Evolutionary conservation across 2,329 filamentous ascomycete species (phyloP), one percentile per base, ranked within the genome.

Genomic region (Epichloe typhina): DNA sequence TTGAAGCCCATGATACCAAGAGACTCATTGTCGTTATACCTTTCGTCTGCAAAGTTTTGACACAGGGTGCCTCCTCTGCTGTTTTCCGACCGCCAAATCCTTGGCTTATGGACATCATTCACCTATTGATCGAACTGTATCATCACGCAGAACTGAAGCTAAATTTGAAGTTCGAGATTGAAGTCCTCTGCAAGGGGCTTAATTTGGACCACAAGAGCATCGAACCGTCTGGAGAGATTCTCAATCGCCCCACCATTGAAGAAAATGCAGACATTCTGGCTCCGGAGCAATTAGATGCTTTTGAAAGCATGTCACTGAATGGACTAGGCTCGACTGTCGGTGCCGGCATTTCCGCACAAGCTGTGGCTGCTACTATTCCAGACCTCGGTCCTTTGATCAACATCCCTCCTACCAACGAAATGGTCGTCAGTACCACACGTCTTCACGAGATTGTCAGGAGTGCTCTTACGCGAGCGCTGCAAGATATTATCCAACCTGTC

Each of bases 131-230:
- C 59, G 94, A 98, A 62, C 76, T 98, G 4, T 98, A 98, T 62
- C 85, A 95, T 61, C 86, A 86, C 60, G 88, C 88, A 13, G 91
- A 96, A 59, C 73, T 98, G 51, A 97, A 97, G 66, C 78, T 98
- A 38, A 97, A 97, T 58, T 82, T 95, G 48, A 98, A 97, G 61
- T 98, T 98, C 59, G 93, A 98, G 66, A 97, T 98, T 52, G 93
- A 98, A 67, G 90, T 98, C 26, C 76, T 98, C 23, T 98, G 90
- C 73, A 94, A 94, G 64, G 90, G 90, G 12, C 73, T 98, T 15
- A 84, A 84, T 50, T 74, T 97, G n/a, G 89, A 97, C 55, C 86
- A 95, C 67, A 95, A 94, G 69, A 84, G 79, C 53, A 89, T 97
- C 55, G 86, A 94, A 59, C 88, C 91, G 0, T 88, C 90, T 0